A percentile compares a stretch with the other conserved stretches of the same genome.
Evolutionary conservation across 2,329 filamentous ascomycete species (phyloP).

Genomic region (Aureobasidium subglaciale): DNA sequence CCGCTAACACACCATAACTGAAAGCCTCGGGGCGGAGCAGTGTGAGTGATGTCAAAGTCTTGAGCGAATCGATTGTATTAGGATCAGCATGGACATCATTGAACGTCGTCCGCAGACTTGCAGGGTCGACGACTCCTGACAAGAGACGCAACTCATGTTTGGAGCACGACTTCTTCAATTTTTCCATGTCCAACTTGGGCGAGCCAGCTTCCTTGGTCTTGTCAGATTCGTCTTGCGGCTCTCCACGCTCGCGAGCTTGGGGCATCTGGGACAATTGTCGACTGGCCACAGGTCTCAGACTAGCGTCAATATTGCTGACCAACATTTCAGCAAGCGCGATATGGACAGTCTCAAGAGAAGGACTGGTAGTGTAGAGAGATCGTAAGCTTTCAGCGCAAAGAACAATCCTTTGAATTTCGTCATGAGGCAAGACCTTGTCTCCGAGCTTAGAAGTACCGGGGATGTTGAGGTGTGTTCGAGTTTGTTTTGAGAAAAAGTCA

Average conservation of each 20-base stretch:
- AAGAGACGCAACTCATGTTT: constrained; percentile 78
- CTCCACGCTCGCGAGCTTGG: not conserved
- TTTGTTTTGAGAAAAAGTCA: constrained; percentile 13
- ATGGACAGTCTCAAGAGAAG: constrained; percentile 15
- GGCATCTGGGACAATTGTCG: not conserved
- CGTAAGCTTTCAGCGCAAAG: constrained; percentile 18
- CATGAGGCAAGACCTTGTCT: constrained; percentile 13
- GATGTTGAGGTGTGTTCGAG: constrained; percentile 15
- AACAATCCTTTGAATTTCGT: constrained; percentile 17
- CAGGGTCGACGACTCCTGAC: constrained; percentile 71
- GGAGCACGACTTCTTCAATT: constrained; percentile 54
- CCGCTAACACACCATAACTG: constrained; percentile 84
- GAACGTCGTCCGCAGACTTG: constrained; percentile 81
- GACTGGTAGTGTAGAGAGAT: constrained; percentile 15
- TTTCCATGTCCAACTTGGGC: constrained; percentile 33
- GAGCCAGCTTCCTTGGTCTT: not conserved
- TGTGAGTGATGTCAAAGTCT: constrained; percentile 81
- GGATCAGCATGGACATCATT: constrained; percentile 73
- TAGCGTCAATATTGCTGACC: not conserved
- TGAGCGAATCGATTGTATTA: constrained; percentile 79
- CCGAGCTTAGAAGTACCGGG: constrained; percentile 16
- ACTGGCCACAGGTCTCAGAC: not conserved
- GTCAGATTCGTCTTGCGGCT: not conserved
- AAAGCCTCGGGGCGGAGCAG: constrained; percentile 90
- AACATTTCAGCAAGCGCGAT: constrained; percentile 15